Base-by-base conservation (phyloP, 2,329 filamentous ascomycete species). In the Pseudocercospora cruenta region DNA sequence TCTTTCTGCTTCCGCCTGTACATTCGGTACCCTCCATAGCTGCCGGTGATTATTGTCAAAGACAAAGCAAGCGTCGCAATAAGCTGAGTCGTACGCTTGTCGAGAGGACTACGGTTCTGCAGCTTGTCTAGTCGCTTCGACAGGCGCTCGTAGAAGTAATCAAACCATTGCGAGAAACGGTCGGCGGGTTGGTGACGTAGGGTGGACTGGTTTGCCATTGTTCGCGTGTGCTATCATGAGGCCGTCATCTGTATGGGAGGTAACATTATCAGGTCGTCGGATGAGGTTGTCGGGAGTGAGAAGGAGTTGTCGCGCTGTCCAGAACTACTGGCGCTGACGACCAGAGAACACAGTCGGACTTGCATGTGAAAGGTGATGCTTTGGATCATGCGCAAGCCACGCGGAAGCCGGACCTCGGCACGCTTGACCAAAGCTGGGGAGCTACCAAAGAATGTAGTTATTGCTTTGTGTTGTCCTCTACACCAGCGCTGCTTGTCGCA, bases 181-280 rank as follows among this genome's bases (percentile, higher is more conserved):
- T 76, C 74, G 24, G 68, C 59, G 9, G 71, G 76, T 64, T 75
- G 73, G 67, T 78, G 72, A 71, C 82, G 82, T 53, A 97, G 85
- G 4, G 91, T 97, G 63, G 94, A 97, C 82, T 96, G 94, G 70
- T 85, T 90, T 69, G 93, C 92, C 94, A 97, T 97, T 66, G 58
- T 69, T 19, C 12, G 33, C 28, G 55, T 21, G 8, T 33, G 53
- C 8, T 19, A 10, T 33, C n/a, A 19, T 33, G 3, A 58, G 55
- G 28, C 9, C 5, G 10, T 36, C 31, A 43, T 58, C 9, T 39
- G 7, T 14, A 19, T 43, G 1, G n/a, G 4, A 43, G 16, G 31
- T 22, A 16, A 31, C 53, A 55, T 28, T 19, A 21, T 31, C 26
- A 26, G 8, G 26, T 4, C 39, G 39, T 43, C 5, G 12, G 26